Conservation (phyloP, 495 filamentous ascomycete genomes). For the Paragyromitra xinjiangensis region DNA sequence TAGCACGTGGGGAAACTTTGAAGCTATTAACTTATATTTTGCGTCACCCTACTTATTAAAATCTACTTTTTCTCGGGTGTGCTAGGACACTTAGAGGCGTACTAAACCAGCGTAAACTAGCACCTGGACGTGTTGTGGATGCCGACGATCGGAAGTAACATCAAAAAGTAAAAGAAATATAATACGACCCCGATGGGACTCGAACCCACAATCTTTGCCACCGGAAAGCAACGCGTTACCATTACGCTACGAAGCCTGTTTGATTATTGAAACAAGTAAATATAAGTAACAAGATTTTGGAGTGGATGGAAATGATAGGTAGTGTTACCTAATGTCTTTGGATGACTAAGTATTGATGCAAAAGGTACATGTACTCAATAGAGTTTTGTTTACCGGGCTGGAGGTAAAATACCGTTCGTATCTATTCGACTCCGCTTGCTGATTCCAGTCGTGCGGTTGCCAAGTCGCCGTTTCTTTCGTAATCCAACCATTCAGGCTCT, state of each 20-base stretch:
- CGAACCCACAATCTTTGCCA: slow-evolving; percentile 37
- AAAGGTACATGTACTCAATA: too few species aligned
- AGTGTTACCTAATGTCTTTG: too few species aligned
- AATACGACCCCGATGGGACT: slow-evolving; percentile 33
- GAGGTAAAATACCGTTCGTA: too few species aligned
- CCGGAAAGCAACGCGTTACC: slow-evolving; percentile 37
- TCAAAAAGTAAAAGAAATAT: not conserved
- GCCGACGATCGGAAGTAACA: not conserved
- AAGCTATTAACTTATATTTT: not conserved
- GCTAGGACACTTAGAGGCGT: not conserved
- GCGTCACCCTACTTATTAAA: not conserved
- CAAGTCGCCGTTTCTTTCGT: too few species aligned
- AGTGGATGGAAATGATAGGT: not conserved
- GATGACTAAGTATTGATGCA: too few species aligned
- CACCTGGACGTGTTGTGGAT: not conserved
- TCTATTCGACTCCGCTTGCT: too few species aligned
- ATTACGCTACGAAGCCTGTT: slow-evolving; percentile 38
- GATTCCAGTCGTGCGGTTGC: too few species aligned
- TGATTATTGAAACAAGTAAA: not conserved
- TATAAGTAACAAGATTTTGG: not conserved
- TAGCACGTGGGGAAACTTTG: too few species aligned
- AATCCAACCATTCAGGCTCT: too few species aligned
- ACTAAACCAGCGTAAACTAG: not conserved
- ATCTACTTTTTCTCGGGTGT: too few species aligned
- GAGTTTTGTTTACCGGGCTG: too few species aligned